Base-by-base conservation (phyloP, 768 basidiomycete species). In the Rubroboletus pulcherrimus region DNA sequence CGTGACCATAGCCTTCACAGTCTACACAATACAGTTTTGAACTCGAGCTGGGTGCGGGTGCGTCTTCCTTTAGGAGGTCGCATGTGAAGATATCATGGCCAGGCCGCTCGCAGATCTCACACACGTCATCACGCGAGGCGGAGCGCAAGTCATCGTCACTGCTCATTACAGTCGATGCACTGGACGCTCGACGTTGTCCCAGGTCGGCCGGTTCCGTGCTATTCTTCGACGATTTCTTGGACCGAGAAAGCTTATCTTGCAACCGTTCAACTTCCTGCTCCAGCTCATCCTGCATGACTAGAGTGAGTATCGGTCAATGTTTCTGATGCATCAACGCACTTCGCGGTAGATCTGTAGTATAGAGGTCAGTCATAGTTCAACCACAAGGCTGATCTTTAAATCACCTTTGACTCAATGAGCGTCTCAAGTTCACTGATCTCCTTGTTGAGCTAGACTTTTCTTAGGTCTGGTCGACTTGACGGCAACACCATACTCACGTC, bases 401-500 rank as follows among this genome's bases (percentile, higher is more conserved):
- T 53, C 57, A 91, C 92, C 83, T 97, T 98, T 51, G 91, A 82
- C 69, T 99, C 96, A n/a, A 98, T 86, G 40, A 99, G 77, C 38
- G 87, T 81, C 71, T 98, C 96, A 19, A 98, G 79, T 68, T 98
- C 94, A 51, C 86, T 84, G 49, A 98, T 89, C 74, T 98, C 93
- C 64, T 93, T 90, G 72, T 91, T 88, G 56, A 94, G 80, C 91
- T 95, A 61, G 40, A 58, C 24, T 48, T 44, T 49, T 35, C 17
- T 58, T 42, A 41, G 49, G 55, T 45, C 42, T 26, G 43, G 11
- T 31, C 26, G 30, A 26, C 38, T 40, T 35, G 37, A 47, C 15
- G 1, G 42, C 17, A 54, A 31, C 21, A 52, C 4, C 24, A n/a
- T 11, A 74, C 83, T 41, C 68, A 87, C 89, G 64, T 87, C 86